Evolutionary conservation across 768 basidiomycete species (phyloP), one percentile per base, ranked within the genome.

Genomic region (Suillus discolor): DNA sequence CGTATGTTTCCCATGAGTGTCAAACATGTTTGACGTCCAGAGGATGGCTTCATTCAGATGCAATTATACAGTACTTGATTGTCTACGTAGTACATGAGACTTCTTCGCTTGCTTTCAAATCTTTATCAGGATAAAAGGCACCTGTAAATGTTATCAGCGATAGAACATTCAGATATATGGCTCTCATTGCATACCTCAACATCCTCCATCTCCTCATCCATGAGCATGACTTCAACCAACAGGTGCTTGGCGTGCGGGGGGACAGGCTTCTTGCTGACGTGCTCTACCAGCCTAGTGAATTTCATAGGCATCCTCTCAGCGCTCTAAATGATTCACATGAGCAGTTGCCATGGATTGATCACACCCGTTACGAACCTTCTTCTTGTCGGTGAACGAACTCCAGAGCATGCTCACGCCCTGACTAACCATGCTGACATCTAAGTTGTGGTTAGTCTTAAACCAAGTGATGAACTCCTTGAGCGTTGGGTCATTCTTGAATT

Each of bases 351-450:
- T 28, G n/a, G 55, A 16, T 54, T n/a, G 6, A 55, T n/a, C 23
- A 28, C 28, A 31, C 36, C 42, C 8, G 38, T 54, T 31, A 63
- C 66, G 45, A 49, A 93, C 96, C 91, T 99, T 99, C 83, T 94
- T 94, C 81, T 90, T 92, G 63, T 89, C 91, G 62, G 94, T 85
- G 78, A 97, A 99, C 41, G 92, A 89, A 67, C 93, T 96, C 95
- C 96, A 99, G 39, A 99, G 82, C 96, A 99, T 97, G 73, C 94
- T 96, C 41, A 98, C 96, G 49, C 96, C 97, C 76, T 95, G 93
- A 73, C 93, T 96, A 67, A 98, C 93, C 97, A 99, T 99, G 61
- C 88, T 89, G 61, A 99, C 83, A 44, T 95, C 90, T 41, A 99
- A 88, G 39, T 89, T 89, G 77, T 99, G 93, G 66, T 91, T 85